Conservation (phyloP, 805 yeast genomes). For the Yarrowia porcina region DNA sequence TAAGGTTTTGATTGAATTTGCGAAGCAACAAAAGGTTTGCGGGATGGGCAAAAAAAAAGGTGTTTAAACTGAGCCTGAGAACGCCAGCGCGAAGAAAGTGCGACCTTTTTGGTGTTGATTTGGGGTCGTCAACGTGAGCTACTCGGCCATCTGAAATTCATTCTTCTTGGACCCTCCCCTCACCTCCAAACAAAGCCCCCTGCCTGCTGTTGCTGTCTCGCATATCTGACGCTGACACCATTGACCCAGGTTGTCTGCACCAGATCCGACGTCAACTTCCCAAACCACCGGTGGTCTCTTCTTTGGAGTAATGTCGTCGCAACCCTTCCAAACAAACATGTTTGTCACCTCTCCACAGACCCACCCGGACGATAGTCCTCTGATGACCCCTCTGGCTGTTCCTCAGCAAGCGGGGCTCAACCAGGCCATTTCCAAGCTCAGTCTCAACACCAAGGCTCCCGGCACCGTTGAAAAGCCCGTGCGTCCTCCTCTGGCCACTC, state of each 20-base stretch:
- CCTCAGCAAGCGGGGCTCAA: slow-evolving; percentile 1
- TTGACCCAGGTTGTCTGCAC: neutral
- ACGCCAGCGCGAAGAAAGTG: neutral
- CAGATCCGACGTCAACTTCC: slow-evolving; percentile 19
- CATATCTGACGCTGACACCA: slow-evolving; percentile 23
- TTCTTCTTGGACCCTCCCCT: too few species aligned
- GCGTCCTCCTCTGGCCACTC: slow-evolving; percentile 19
- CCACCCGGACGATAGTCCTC: slow-evolving; percentile 18
- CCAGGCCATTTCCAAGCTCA: slow-evolving; percentile 18
- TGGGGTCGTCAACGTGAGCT: too few species aligned
- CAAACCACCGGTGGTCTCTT: too few species aligned
- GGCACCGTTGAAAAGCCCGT: slow-evolving; percentile 9
- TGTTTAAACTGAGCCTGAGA: neutral
- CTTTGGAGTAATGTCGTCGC: neutral
- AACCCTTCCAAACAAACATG: neutral
- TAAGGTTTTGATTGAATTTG: neutral
- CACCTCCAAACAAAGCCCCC: slow-evolving; percentile 4
- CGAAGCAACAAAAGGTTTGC: slow-evolving; percentile 17
- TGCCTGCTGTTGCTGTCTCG: slow-evolving; percentile 18
- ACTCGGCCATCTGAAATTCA: too few species aligned
- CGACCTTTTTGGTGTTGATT: neutral
- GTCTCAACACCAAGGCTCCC: slow-evolving; percentile 15
- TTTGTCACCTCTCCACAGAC: slow-evolving; percentile 8
- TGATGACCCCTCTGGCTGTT: slow-evolving; percentile 14
- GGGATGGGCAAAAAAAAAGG: neutral